phyloP scores from a whole-genome alignment of 257 asterid species.

The Nicotiana obtusifolia region DNA sequence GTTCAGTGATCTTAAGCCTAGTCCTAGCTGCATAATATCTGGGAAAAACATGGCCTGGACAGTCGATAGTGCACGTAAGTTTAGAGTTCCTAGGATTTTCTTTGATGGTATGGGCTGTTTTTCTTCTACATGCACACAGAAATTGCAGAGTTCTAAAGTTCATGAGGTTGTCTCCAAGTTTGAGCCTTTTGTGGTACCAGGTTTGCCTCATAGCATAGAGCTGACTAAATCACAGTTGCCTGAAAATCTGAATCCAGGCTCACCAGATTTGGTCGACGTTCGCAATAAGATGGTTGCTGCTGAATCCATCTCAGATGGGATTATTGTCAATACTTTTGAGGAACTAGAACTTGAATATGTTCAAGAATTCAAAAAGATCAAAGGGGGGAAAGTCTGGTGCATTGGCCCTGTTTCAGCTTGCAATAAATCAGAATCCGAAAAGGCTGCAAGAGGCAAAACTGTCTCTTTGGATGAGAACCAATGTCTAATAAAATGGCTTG shows the following conservation, averaged over 20 bases:
- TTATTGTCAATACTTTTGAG: conserved; percentile 45
- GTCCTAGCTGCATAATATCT: conserved; percentile 34
- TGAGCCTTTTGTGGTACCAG: conserved; percentile 33
- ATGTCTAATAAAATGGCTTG: conserved; percentile 37
- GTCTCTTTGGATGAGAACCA: conserved; percentile 14
- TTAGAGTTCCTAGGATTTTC: conserved; percentile 30
- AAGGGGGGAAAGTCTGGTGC: conserved; percentile 48
- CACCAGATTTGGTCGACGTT: conserved; percentile 11
- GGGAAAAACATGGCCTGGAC: conserved; percentile 42
- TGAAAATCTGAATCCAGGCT: conserved; percentile 27
- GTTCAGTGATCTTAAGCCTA: conserved; percentile 20
- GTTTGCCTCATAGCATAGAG: conserved; percentile 28
- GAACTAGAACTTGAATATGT: conserved; percentile 38
- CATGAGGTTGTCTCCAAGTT: conserved; percentile 12
- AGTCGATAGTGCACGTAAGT: conserved; percentile 14
- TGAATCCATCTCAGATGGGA: conserved; percentile 31
- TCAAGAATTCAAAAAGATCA: conserved; percentile 24
- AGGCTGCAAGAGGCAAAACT: conserved; percentile 36
- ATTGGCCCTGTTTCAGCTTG: conserved; percentile 57
- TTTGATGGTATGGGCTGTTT: conserved; percentile 53
- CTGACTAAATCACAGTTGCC: conserved; percentile 35
- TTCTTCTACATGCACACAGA: conserved; percentile 24
- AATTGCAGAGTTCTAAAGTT: conserved; percentile 15
- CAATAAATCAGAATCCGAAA: conserved; percentile 24
- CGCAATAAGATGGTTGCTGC: conserved; percentile 33